These are phyloP conservation scores for Gossypium aridum DNA, from an alignment of 441 rosid species.

Conservation along the genomic window DNA sequence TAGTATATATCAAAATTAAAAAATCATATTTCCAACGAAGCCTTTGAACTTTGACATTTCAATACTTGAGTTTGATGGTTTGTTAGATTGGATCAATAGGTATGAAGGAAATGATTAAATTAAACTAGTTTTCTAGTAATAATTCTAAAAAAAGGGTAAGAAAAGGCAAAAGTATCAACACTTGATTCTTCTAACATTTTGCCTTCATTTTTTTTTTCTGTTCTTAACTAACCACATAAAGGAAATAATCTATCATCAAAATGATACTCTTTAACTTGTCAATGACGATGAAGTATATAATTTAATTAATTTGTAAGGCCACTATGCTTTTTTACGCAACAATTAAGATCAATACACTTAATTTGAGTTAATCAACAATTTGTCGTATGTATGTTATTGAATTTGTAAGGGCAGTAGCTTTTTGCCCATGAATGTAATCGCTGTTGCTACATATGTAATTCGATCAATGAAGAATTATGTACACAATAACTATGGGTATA, in stretches of 20 bases:
- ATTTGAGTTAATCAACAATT: not conserved
- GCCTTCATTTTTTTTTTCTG: too few species aligned
- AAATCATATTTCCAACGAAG: not conserved
- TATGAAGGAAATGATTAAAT: too few species aligned
- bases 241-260: not conserved
- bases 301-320: not conserved
- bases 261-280: not conserved
- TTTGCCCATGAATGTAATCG: not conserved
- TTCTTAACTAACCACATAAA: too few species aligned
- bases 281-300: too few species aligned
- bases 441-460: not conserved
- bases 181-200: too few species aligned
- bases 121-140: too few species aligned
- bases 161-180: too few species aligned
- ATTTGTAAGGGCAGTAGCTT: conserved; percentile 1
- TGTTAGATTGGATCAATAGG: too few species aligned
- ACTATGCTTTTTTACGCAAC: not conserved
- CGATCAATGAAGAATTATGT: conserved; percentile 1
- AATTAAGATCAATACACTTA: not conserved
- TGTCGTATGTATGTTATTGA: not conserved
- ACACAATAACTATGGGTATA: not conserved
- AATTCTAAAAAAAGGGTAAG: too few species aligned
- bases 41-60: too few species aligned
- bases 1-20: not conserved
- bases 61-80: too few species aligned